Evolutionary conservation across 345 rosid species (phyloP).

Genomic region (Salix caprea): DNA sequence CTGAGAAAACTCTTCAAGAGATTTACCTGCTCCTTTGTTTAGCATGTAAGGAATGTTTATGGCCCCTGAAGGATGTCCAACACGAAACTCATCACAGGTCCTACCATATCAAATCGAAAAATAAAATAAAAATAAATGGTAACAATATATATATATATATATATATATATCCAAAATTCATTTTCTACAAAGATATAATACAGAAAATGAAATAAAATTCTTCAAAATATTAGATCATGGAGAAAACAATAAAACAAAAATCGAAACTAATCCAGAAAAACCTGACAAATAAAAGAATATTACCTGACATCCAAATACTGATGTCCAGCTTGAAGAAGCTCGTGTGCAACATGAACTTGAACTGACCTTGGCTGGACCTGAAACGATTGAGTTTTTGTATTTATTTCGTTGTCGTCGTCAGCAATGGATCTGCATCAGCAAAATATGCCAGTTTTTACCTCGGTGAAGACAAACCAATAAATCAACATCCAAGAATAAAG

Average conservation of each 20-base stretch:
- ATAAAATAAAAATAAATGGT: background rate
- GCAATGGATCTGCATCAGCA: no score
- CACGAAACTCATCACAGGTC: slow-evolving; percentile 29
- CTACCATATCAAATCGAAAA: background rate
- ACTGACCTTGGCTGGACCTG: slow-evolving; percentile 9
- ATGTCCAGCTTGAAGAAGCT: slow-evolving; percentile 25
- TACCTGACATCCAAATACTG: slow-evolving; percentile 34
- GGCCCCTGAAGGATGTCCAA: slow-evolving; percentile 33
- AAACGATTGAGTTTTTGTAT: background rate
- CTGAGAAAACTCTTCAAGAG: no score
- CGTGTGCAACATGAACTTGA: slow-evolving; percentile 12
- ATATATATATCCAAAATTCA: no score
- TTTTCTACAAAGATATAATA: no score
- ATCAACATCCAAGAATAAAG: no score
- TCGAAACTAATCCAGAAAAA: background rate
- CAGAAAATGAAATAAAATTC: no score
- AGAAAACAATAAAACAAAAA: background rate
- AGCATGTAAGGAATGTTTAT: slow-evolving; percentile 32
- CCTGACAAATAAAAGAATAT: background rate
- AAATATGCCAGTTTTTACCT: background rate
- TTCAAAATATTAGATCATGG: background rate
- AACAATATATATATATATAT: background rate
- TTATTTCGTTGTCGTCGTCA: background rate
- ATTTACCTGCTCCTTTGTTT: slow-evolving; percentile 16
- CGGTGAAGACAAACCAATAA: no score